phyloP scores from a whole-genome alignment of 176 grass and related monocot species.

The Musa itinerans region DNA sequence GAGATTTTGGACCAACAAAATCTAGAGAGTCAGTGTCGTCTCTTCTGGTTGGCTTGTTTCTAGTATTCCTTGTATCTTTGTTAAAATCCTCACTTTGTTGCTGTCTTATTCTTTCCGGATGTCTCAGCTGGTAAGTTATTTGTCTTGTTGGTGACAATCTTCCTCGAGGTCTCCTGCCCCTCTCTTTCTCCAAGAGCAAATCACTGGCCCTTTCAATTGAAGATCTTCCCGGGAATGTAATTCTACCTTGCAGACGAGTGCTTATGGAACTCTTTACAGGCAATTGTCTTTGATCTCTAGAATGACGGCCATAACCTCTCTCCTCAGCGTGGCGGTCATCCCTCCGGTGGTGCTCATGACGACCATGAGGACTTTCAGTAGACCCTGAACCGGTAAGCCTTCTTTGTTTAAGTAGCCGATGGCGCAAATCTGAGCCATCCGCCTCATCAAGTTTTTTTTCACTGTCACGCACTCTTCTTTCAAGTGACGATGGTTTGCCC shows the following conservation, averaged over 20 bases:
- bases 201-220: conserved; percentile 37
- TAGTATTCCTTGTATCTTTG: conserved; percentile 27
- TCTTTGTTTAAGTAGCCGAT: conserved; percentile 63
- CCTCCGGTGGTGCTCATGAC: conserved; percentile 21
- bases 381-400: conserved; percentile 39
- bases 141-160: conserved; percentile 39
- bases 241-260: conserved; percentile 67
- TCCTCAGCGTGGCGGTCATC: conserved; percentile 22
- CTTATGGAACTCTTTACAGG: conserved; percentile 38
- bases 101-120: conserved; percentile 27
- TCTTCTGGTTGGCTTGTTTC: conserved; percentile 28
- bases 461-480: conserved; percentile 48
- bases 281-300: conserved; percentile 30
- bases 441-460: conserved; percentile 29
- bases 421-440: conserved; percentile 73
- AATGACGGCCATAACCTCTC: conserved; percentile 2
- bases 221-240: conserved; percentile 69
- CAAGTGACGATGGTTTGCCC: conserved; percentile 38
- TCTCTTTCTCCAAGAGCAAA: conserved; percentile 37
- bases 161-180: conserved; percentile 39
- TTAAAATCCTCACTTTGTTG: conserved; percentile 40
- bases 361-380: conserved; percentile 35
- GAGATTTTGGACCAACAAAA: conserved; percentile 43
- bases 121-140: conserved; percentile 28
- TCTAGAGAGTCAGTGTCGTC: conserved; percentile 27